A percentile compares a stretch with the other conserved stretches of the same genome.
Conservation (phyloP, 2,329 filamentous ascomycete genomes). For the Ophiostoma ips region DNA sequence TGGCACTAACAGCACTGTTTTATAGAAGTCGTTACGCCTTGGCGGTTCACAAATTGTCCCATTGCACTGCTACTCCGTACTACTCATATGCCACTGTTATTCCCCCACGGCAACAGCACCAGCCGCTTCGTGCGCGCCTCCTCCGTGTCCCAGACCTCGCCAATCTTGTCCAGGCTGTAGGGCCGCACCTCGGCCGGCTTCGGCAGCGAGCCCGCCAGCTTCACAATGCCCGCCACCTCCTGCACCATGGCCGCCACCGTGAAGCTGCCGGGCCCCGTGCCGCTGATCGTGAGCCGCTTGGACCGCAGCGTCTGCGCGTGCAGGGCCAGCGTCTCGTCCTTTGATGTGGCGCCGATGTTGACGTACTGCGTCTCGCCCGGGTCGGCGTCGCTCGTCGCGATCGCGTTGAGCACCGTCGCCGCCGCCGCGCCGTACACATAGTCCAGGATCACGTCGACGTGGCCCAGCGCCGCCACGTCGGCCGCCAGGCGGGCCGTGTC, state of each 20-base stretch:
- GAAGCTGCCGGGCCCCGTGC: conserved; percentile 32
- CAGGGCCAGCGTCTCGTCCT: conserved; percentile 23
- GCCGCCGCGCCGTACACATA: conserved; percentile 39
- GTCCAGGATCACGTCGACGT: conserved; percentile 41
- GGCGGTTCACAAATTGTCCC: no score
- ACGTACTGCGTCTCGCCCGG: conserved; percentile 33
- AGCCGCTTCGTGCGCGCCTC: conserved; percentile 11
- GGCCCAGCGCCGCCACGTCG: conserved; percentile 31
- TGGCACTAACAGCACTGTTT: no score
- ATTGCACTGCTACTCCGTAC: neutral
- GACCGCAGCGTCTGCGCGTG: conserved; percentile 31
- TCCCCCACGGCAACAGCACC: conserved; percentile 5
- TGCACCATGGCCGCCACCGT: conserved; percentile 18
- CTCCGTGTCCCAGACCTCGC: conserved; percentile 7
- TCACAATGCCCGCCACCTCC: conserved; percentile 16
- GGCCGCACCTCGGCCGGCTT: conserved; percentile 8
- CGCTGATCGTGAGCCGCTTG: conserved; percentile 33
- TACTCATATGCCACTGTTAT: neutral
- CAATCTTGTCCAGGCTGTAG: conserved; percentile 6
- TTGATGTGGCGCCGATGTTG: conserved; percentile 34
- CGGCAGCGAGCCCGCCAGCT: conserved; percentile 3
- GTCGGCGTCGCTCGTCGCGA: conserved; percentile 17
- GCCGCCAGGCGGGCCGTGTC: conserved; percentile 23
- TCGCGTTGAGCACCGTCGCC: conserved; percentile 33
- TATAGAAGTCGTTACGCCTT: no score